A percentile compares a stretch with the other conserved stretches of the same genome.
phyloP scores from a whole-genome alignment of 2,329 filamentous ascomycete genomes.

The Cytospora schulzeri region DNA sequence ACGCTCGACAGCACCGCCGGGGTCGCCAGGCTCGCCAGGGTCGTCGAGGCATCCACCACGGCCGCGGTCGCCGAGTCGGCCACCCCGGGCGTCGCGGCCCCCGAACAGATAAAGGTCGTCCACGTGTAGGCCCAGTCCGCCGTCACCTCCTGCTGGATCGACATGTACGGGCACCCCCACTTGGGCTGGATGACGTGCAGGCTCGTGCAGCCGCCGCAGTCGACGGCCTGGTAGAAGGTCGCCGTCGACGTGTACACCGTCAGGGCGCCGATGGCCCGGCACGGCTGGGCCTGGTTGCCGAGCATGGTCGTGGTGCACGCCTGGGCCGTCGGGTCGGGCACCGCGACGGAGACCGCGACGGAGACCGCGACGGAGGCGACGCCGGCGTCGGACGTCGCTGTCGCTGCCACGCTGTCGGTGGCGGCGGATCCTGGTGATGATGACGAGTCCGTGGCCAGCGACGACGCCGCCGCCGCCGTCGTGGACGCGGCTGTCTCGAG shows the following conservation, averaged over 20 bases:
- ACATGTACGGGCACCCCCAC: slow-evolving; percentile 34
- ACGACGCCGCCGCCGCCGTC: too few species aligned
- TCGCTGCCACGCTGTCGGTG: too few species aligned
- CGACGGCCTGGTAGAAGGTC: slow-evolving; percentile 31
- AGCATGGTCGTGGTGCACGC: slow-evolving; percentile 35
- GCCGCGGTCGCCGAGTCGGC: not conserved
- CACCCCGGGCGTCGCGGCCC: slow-evolving; percentile 6
- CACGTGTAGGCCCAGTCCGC: slow-evolving; percentile 33
- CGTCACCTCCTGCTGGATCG: slow-evolving; percentile 21
- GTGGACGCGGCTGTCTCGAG: not conserved
- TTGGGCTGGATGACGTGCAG: slow-evolving; percentile 31
- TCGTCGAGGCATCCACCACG: not conserved
- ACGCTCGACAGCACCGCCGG: not conserved
- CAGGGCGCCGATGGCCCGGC: slow-evolving; percentile 34
- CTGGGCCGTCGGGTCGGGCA: too few species aligned
- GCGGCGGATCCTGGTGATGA: too few species aligned
- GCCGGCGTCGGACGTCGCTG: not conserved
- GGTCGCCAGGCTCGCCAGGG: not conserved
- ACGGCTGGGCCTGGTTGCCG: slow-evolving; percentile 34
- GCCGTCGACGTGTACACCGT: slow-evolving; percentile 36
- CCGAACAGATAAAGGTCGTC: slow-evolving; percentile 35
- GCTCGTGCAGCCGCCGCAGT: slow-evolving; percentile 39
- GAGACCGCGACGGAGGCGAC: too few species aligned
- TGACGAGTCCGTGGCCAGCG: too few species aligned
- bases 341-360: too few species aligned